A percentile compares a stretch with the other conserved stretches of the same genome.
Conservation (phyloP, 306 rosid genomes). For the Castanea crenata region DNA sequence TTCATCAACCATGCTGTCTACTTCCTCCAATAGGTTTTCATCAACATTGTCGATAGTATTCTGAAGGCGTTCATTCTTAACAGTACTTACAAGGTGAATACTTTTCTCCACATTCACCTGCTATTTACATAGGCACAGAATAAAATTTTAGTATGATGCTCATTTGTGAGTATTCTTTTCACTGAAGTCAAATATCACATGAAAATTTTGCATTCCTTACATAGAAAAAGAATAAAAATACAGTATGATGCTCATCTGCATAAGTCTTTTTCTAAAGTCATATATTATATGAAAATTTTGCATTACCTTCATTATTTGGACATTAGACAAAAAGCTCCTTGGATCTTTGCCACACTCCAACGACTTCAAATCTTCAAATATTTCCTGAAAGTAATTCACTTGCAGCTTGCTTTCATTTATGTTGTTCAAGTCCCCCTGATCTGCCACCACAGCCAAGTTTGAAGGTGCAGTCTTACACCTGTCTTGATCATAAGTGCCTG, state of each 20-base stretch:
- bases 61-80: neutral
- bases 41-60: neutral
- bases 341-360: neutral
- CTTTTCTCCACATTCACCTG: constrained; percentile 13
- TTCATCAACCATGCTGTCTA: constrained; percentile 20
- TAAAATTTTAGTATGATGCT: neutral
- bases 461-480: constrained; percentile 1
- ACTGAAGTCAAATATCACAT: neutral
- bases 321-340: neutral
- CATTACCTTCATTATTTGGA: constrained; percentile 22
- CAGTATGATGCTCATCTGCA: neutral
- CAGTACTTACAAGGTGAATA: constrained; percentile 1
- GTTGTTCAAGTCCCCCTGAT: neutral
- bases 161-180: neutral
- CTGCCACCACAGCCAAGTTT: neutral
- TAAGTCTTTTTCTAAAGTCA: neutral
- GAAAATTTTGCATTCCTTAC: constrained; percentile 17
- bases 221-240: neutral
- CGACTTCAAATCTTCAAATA: constrained; percentile 6
- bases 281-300: neutral
- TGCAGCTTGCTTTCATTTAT: neutral
- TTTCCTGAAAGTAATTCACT: constrained; percentile 12
- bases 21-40: neutral
- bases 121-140: neutral
- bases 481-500: neutral